Evolutionary conservation across 2,329 filamentous ascomycete genomes (phyloP), one percentile per base, ranked within the genome.

Genomic region (Thermoascus crustaceus): DNA sequence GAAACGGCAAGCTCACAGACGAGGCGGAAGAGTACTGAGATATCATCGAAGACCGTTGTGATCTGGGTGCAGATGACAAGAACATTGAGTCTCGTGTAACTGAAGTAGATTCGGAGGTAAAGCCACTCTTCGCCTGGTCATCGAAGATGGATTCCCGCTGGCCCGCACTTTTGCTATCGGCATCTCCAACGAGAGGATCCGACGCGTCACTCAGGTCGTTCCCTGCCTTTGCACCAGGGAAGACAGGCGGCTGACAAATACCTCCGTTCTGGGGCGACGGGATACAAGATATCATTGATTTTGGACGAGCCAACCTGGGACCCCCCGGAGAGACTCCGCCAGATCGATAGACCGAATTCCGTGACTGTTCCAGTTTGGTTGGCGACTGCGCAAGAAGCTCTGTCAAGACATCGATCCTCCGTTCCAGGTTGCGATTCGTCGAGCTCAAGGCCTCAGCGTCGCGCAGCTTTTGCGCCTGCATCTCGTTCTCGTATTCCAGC

Each of bases 311-410:
- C 10, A 44, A 32, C 24, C 40, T 37, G 5, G 35, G 39, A 4
- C 39, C 37, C 10, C 27, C 35, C n/a, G n/a, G n/a, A n/a, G n/a
- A n/a, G n/a, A n/a, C n/a, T n/a, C n/a, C n/a, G n/a, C n/a, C n/a
- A n/a, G n/a, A n/a, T n/a, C n/a, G n/a, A n/a, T n/a, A n/a, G n/a
- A n/a, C n/a, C n/a, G n/a, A n/a, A n/a, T n/a, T 53, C 31, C 29
- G 49, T 32, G 24, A 25, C 23, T 27, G 33, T 29, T 48, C 44
- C 5, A 37, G 18, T 23, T 47, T 52, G 2, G 48, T 46, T 13
- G 57, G 57, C 3, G 58, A 59, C 31, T 59, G 48, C n/a, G 54
- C 58, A 14, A 61, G 53, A 8, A 61, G 44, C 19, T 53, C 50
- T 3, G 58, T 57, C 41, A 61, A 44, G 10, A 60, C 56, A 42